phyloP scores from a whole-genome alignment of 2,329 filamentous ascomycete genomes.

The Colletotrichum spinosum region DNA sequence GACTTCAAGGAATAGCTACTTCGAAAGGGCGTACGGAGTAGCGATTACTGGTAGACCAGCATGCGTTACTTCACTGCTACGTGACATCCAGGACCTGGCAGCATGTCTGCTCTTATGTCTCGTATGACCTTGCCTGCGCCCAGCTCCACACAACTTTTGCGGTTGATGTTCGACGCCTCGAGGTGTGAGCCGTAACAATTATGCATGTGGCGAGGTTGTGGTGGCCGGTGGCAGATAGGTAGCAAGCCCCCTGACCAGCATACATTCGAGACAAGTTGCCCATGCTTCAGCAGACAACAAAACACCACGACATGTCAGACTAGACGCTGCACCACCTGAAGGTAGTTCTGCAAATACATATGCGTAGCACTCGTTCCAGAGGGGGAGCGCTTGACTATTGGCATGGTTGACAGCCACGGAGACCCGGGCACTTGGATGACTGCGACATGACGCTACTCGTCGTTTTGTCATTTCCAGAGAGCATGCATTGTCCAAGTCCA shows the following conservation, averaged over 20 bases:
- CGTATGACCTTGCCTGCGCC: slow-evolving; percentile 19
- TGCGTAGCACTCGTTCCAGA: slow-evolving; percentile 33
- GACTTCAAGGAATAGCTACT: no score
- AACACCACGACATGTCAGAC: slow-evolving; percentile 35
- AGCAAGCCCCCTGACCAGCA: slow-evolving; percentile 29
- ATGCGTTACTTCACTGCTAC: no score
- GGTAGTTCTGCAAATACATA: slow-evolving; percentile 26
- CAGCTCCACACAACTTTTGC: slow-evolving; percentile 25
- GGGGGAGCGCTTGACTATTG: background rate
- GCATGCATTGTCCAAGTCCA: background rate
- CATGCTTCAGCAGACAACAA: slow-evolving; percentile 10
- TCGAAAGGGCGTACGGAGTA: no score
- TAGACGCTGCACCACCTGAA: slow-evolving; percentile 35
- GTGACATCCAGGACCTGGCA: background rate
- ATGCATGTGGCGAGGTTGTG: slow-evolving; percentile 28
- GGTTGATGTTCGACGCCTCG: slow-evolving; percentile 28
- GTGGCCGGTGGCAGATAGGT: slow-evolving; percentile 17
- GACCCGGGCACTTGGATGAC: no score
- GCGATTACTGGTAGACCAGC: no score
- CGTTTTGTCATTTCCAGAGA: no score
- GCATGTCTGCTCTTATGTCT: background rate
- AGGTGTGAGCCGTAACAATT: slow-evolving; percentile 17
- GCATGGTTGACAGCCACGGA: no score
- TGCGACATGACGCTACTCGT: no score
- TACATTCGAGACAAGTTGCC: slow-evolving; percentile 32